Percentiles rank a stretch among this genome's conserved stretches.
These are phyloP conservation scores for Fusarium pseudograminearum DNA, from an alignment of 2,329 filamentous ascomycete species.

Conservation along the genomic window DNA sequence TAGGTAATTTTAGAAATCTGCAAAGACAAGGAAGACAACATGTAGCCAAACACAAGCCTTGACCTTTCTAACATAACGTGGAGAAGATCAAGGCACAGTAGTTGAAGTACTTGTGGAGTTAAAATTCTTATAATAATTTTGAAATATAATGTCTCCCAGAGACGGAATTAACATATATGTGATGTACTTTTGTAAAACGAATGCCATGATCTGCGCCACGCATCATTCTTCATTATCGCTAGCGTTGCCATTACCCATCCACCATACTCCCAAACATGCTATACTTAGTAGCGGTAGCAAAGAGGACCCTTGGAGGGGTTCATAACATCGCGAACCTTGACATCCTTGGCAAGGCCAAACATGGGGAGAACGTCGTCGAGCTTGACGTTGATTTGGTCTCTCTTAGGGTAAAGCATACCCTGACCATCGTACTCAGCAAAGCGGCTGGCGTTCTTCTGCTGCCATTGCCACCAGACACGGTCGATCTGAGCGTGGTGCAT, in stretches of 20 bases:
- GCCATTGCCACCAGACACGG: conserved; percentile 17
- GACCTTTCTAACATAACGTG: too few species aligned
- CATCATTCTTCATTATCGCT: background rate
- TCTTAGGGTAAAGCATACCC: background rate
- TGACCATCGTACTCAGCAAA: background rate
- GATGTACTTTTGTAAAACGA: background rate
- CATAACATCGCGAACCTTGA: conserved; percentile 17
- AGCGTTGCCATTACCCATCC: background rate
- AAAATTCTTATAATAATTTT: background rate
- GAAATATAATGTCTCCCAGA: background rate
- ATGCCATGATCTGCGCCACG: too few species aligned
- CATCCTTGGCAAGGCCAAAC: conserved; percentile 1
- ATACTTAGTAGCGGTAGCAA: conserved; percentile 8
- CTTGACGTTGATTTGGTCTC: background rate
- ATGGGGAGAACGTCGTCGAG: background rate
- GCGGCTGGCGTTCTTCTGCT: conserved; percentile 3
- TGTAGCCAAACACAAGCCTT: too few species aligned
- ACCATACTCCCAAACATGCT: background rate
- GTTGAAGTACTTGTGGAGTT: background rate
- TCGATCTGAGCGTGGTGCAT: conserved; percentile 16
- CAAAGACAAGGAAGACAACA: too few species aligned
- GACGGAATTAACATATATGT: background rate
- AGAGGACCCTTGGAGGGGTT: background rate
- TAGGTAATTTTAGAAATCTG: too few species aligned
- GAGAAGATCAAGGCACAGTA: background rate